These are phyloP conservation scores for Cyberlindnera veronae DNA, from an alignment of 805 yeast species.

Conservation along the genomic window DNA sequence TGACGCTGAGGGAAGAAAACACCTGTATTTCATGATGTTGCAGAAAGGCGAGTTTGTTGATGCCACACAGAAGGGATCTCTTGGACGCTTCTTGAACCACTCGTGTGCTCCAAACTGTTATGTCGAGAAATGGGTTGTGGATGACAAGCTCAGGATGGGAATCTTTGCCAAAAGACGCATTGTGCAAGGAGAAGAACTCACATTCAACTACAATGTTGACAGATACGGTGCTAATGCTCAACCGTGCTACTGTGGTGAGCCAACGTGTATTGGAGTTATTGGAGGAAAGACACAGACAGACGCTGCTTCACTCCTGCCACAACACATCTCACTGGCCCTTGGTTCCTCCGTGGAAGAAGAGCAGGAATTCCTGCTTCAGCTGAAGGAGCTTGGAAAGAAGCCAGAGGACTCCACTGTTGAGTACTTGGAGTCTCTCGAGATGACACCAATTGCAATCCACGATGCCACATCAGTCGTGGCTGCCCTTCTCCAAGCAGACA, in stretches of 20 bases:
- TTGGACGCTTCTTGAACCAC: constrained; percentile 92
- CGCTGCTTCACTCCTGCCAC: constrained; percentile 80
- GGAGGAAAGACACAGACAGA: constrained; percentile 98
- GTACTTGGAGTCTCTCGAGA: constrained; percentile 57
- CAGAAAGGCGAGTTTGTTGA: constrained; percentile 91
- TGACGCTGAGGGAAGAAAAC: constrained; percentile 64
- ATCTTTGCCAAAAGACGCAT: constrained; percentile 82
- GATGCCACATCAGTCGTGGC: constrained; percentile 81
- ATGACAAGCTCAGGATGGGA: constrained; percentile 88
- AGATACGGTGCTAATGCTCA: constrained; percentile 94
- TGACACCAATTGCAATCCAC: constrained; percentile 43
- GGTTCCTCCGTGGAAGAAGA: constrained; percentile 70
- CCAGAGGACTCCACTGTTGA: constrained; percentile 60
- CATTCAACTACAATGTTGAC: constrained; percentile 84
- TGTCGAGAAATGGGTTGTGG: constrained; percentile 97
- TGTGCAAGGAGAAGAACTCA: constrained; percentile 77
- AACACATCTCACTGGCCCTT: constrained; percentile 77
- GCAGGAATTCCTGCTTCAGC: constrained; percentile 64
- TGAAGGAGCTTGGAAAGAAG: constrained; percentile 44
- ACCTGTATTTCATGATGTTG: constrained; percentile 94
- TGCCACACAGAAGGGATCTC: constrained; percentile 84
- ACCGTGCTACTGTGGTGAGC: constrained; percentile 90
- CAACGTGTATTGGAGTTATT: constrained; percentile 86
- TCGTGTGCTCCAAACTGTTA: constrained; percentile 93
- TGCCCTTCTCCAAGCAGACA: constrained; percentile 74